Percentiles rank a stretch among this genome's conserved stretches.
These are phyloP conservation scores for Calocybe indica DNA, from an alignment of 768 basidiomycete species.

Conservation along the genomic window DNA sequence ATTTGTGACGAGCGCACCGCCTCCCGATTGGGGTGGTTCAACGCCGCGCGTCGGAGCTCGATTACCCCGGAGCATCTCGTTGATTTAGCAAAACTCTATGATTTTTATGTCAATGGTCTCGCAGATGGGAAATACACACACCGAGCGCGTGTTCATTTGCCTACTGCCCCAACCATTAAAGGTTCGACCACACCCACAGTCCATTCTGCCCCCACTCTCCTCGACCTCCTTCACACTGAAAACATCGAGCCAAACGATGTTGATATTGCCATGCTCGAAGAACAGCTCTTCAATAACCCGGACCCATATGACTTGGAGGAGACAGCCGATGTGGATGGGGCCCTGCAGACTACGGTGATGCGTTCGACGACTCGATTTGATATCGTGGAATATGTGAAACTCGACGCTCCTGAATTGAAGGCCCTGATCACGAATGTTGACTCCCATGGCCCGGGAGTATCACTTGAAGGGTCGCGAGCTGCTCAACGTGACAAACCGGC, in stretches of 20 bases:
- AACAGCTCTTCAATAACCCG: constrained; percentile 9
- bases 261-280: constrained; percentile 5
- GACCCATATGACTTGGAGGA: constrained; percentile 14
- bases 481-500: not conserved
- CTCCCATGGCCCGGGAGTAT: not conserved
- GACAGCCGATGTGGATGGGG: constrained; percentile 9
- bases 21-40: constrained; percentile 19
- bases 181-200: not conserved
- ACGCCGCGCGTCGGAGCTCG: constrained; percentile 16
- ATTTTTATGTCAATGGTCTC: constrained; percentile 14
- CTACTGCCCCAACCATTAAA: not conserved
- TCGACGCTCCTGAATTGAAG: constrained; percentile 1
- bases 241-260: constrained; percentile 6
- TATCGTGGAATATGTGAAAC: constrained; percentile 10
- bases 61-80: constrained; percentile 19
- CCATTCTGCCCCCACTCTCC: constrained; percentile 6
- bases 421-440: not conserved
- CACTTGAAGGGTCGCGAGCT: not conserved
- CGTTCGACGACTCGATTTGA: constrained; percentile 7
- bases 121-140: constrained; percentile 11
- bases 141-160: constrained; percentile 10
- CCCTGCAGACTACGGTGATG: not conserved
- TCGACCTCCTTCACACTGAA: constrained; percentile 10
- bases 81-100: too few relatives aligned
- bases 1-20: constrained; percentile 22